Conservation (phyloP, 179 eudicot genomes). For the Spinacia oleracea region DNA sequence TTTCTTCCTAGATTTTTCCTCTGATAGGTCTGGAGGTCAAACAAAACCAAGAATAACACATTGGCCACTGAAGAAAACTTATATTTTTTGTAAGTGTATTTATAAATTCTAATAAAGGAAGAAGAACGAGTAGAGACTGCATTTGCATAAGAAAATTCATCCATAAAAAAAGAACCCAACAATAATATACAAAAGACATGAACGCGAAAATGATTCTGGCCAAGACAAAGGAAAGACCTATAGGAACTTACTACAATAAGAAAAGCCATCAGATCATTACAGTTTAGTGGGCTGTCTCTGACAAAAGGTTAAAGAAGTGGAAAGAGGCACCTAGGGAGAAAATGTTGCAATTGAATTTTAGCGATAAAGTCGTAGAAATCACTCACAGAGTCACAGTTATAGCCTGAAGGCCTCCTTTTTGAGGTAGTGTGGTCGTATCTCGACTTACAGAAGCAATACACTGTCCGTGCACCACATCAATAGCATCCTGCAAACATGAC, state of each 20-base stretch:
- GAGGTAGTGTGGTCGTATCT: constrained; percentile 57
- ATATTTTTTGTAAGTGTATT: not conserved
- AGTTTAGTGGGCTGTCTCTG: not conserved
- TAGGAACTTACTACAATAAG: constrained; percentile 71
- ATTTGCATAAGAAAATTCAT: not conserved
- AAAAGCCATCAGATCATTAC: constrained; percentile 16
- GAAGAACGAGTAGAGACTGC: no score
- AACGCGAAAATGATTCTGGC: constrained; percentile 58
- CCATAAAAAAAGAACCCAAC: not conserved
- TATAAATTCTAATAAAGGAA: no score
- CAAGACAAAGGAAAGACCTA: constrained; percentile 57
- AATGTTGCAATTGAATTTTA: not conserved
- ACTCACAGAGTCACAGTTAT: constrained; percentile 90
- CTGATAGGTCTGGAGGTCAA: not conserved
- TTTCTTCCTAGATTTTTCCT: not conserved
- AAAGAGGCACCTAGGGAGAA: not conserved
- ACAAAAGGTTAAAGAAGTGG: not conserved
- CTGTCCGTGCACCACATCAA: constrained; percentile 89
- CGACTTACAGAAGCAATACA: constrained; percentile 75
- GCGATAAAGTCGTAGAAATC: not conserved
- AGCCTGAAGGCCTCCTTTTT: constrained; percentile 69
- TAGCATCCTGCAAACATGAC: constrained; percentile 67
- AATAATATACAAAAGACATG: constrained; percentile 35
- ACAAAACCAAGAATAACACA: not conserved
- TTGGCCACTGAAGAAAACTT: not conserved